Percentiles rank a stretch among this genome's conserved stretches.
phyloP scores from a whole-genome alignment of 495 filamentous ascomycete genomes.

The Daldinia decipiens region DNA sequence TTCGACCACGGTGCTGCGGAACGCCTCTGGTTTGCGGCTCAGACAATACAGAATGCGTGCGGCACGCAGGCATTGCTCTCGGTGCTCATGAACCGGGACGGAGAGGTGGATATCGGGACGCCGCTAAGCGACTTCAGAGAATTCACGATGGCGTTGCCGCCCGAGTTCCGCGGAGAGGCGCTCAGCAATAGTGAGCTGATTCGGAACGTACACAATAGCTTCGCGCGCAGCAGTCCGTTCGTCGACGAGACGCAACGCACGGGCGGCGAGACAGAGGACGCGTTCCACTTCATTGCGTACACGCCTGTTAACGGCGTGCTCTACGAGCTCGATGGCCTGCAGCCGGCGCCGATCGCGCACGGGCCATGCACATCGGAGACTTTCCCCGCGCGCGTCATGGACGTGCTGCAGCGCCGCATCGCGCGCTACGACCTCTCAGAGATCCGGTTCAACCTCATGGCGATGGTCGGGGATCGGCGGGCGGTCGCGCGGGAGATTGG shows the following conservation, averaged over 20 bases:
- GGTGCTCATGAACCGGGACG: constrained; percentile 86
- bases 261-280: constrained; percentile 73
- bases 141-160: constrained; percentile 87
- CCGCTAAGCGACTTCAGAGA: constrained; percentile 83
- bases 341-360: constrained; percentile 90
- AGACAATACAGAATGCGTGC: constrained; percentile 99
- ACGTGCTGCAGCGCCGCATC: constrained; percentile 85
- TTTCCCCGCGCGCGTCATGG: constrained; percentile 86
- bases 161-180: constrained; percentile 74
- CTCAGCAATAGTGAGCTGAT: constrained; percentile 80
- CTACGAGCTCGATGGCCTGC: constrained; percentile 95
- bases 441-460: constrained; percentile 95
- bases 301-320: constrained; percentile 78
- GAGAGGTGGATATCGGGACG: constrained; percentile 63
- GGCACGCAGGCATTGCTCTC: constrained; percentile 95
- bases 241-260: constrained; percentile 83
- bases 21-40: constrained; percentile 90
- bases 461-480: constrained; percentile 85
- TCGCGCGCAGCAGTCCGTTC: constrained; percentile 88
- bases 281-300: constrained; percentile 98
- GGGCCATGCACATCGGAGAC: constrained; percentile 72
- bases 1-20: constrained; percentile 81
- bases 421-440: constrained; percentile 85
- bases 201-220: constrained; percentile 91
- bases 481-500: constrained; percentile 81